phyloP scores from a whole-genome alignment of 257 asterid species.

The Cordia subcordata region DNA sequence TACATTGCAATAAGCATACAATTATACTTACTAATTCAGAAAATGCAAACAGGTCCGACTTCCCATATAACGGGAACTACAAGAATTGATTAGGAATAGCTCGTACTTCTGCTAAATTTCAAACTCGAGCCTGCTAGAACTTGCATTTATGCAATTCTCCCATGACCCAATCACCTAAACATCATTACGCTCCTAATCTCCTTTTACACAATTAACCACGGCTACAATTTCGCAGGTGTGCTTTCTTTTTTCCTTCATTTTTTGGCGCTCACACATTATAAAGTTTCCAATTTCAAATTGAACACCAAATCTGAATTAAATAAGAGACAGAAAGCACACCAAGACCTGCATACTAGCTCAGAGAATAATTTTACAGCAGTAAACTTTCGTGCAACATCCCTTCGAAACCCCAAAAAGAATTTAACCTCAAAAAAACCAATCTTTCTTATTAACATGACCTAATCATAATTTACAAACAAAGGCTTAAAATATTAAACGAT shows the following conservation, averaged over 20 bases:
- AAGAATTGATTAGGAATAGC: too few species aligned
- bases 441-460: background rate
- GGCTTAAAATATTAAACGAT: background rate
- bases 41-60: too few species aligned
- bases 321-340: background rate
- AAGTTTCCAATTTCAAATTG: background rate
- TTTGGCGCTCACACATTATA: too few species aligned
- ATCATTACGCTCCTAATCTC: background rate
- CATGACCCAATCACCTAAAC: background rate
- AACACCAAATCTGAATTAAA: background rate
- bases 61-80: too few species aligned
- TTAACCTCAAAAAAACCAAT: background rate
- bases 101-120: too few species aligned
- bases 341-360: background rate
- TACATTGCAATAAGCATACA: background rate
- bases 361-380: background rate
- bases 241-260: too few species aligned
- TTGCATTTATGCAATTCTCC: too few species aligned
- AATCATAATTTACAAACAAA: background rate
- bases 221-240: too few species aligned
- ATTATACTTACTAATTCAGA: background rate
- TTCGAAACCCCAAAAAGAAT: background rate
- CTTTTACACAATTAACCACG: background rate
- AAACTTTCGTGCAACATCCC: background rate
- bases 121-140: too few species aligned